Evolutionary conservation across 1,284 basidiomycete species (phyloP).

Genomic region (Xerocomus amazonicus): DNA sequence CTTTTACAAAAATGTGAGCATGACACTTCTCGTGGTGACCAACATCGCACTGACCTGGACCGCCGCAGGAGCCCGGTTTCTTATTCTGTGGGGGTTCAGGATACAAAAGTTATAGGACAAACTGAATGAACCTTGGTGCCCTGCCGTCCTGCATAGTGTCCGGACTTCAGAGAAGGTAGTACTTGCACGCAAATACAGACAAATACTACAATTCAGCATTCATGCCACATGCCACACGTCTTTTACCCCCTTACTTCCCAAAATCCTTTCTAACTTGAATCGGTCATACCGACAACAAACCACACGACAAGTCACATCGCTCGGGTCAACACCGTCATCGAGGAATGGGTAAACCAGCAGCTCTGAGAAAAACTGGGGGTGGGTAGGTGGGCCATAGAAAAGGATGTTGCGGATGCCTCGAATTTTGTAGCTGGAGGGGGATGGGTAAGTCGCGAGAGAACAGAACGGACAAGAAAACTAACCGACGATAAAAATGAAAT

Average conservation of each 20-base stretch:
- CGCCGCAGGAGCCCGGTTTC: constrained; percentile 91
- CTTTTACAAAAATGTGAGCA: constrained; percentile 44
- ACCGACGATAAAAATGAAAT: constrained; percentile 96
- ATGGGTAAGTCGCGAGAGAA: constrained; percentile 4
- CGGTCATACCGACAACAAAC: constrained; percentile 88
- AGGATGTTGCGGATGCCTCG: constrained; percentile 89
- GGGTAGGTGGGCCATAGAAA: constrained; percentile 90
- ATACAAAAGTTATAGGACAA: not conserved
- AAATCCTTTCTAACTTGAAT: constrained; percentile 80
- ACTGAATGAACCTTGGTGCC: constrained; percentile 43
- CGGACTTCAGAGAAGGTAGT: not conserved
- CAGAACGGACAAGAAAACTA: constrained; percentile 13
- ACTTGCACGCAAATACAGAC: constrained; percentile 17
- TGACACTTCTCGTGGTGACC: not conserved
- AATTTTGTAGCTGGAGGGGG: constrained; percentile 70
- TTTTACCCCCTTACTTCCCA: constrained; percentile 27
- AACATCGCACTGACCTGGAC: constrained; percentile 61
- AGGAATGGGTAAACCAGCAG: constrained; percentile 85
- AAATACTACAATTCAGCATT: constrained; percentile 15
- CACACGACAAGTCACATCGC: constrained; percentile 74
- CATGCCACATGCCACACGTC: constrained; percentile 16
- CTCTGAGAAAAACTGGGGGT: constrained; percentile 90
- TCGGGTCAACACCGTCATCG: constrained; percentile 71
- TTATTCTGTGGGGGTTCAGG: constrained; percentile 55
- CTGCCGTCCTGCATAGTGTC: constrained; percentile 51